phyloP scores from a whole-genome alignment of 768 basidiomycete species.

The Kwoniella bestiolae region DNA sequence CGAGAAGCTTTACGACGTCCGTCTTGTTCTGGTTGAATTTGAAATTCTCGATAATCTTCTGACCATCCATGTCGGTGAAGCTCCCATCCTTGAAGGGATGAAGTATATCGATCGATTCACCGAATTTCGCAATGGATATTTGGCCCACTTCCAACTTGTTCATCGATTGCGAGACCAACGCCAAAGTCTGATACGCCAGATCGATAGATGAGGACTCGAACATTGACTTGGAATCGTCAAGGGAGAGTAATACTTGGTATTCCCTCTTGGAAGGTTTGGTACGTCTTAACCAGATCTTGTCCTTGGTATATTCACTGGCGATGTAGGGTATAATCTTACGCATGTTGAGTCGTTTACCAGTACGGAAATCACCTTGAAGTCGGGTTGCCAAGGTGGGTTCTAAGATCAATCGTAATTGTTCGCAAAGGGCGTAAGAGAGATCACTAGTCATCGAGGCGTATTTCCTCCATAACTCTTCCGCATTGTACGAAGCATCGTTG shows the following conservation, averaged over 20 bases:
- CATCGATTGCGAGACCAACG: constrained; percentile 86
- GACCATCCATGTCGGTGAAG: constrained; percentile 77
- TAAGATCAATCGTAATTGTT: constrained; percentile 93
- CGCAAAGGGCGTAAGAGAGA: constrained; percentile 87
- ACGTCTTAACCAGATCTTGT: constrained; percentile 97
- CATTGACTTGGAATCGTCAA: constrained; percentile 98
- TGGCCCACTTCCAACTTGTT: constrained; percentile 94
- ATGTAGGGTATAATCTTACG: constrained; percentile 98
- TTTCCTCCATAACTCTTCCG: constrained; percentile 83
- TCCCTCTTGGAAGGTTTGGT: constrained; percentile 92
- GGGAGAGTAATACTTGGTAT: constrained; percentile 90
- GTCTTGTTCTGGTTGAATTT: constrained; percentile 87
- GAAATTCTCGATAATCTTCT: constrained; percentile 80
- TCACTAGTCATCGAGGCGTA: constrained; percentile 91
- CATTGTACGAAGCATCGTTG: constrained; percentile 35
- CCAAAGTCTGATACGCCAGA: constrained; percentile 90
- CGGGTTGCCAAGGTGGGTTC: constrained; percentile 93
- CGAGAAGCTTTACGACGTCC: constrained; percentile 79
- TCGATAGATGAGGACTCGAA: constrained; percentile 88
- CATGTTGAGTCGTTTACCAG: constrained; percentile 97
- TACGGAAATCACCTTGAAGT: constrained; percentile 93
- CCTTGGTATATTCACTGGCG: constrained; percentile 97
- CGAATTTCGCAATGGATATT: constrained; percentile 86
- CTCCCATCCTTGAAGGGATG: constrained; percentile 79
- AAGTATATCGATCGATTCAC: constrained; percentile 81